These are phyloP conservation scores for Limnanthes douglasii DNA, from an alignment of 345 rosid species.

Conservation along the genomic window DNA sequence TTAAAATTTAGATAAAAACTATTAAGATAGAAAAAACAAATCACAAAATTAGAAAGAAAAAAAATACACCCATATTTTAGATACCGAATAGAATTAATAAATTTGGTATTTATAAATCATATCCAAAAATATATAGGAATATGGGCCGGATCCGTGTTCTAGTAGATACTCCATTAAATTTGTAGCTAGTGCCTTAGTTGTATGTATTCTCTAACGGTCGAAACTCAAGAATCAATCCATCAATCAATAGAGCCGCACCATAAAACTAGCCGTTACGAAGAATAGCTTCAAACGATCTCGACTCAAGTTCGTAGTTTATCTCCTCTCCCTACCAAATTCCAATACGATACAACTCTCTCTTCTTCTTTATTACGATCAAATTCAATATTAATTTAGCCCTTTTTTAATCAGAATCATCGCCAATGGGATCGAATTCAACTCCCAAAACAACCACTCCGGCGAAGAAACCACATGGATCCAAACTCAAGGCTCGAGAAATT, in stretches of 20 bases:
- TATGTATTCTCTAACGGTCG: no score
- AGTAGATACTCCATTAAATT: no score
- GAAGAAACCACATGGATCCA: constrained; percentile 28
- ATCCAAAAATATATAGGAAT: no score
- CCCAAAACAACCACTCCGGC: constrained; percentile 21
- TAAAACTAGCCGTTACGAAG: constrained; percentile 10
- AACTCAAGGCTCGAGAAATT: constrained; percentile 16
- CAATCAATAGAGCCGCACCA: not conserved
- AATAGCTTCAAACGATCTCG: constrained; percentile 4
- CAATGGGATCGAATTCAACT: constrained; percentile 30
- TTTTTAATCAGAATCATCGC: no score
- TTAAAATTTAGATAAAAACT: no score
- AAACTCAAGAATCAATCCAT: not conserved
- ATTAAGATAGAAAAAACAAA: no score
- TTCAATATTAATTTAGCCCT: not conserved
- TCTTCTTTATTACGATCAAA: not conserved
- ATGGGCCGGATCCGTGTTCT: no score
- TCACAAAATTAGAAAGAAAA: no score
- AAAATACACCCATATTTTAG: no score
- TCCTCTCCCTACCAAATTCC: not conserved
- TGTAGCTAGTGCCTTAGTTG: no score
- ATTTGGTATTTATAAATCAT: no score
- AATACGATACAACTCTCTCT: constrained; percentile 2
- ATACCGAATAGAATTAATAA: no score
- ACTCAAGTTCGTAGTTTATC: constrained; percentile 4